Conservation (phyloP, 441 rosid species). For the Codiaeum variegatum region DNA sequence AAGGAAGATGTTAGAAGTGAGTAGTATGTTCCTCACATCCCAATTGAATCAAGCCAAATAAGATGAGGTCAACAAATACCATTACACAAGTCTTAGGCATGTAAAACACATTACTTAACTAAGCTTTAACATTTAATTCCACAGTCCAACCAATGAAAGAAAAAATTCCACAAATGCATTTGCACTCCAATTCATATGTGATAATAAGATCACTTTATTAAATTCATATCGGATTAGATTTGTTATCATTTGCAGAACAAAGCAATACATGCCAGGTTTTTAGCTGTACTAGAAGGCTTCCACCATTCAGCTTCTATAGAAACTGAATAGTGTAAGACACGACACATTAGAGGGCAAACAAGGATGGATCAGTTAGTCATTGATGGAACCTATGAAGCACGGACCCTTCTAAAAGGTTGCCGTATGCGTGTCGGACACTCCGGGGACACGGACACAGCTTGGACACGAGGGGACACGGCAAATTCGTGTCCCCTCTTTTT, state of each 20-base stretch:
- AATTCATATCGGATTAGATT: too few species aligned
- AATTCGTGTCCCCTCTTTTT: too few species aligned
- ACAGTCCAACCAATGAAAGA: constrained; percentile 1
- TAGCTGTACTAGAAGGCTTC: background rate
- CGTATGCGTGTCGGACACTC: too few species aligned
- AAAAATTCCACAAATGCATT: background rate
- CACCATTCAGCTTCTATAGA: background rate
- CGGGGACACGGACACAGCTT: too few species aligned
- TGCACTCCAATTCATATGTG: background rate
- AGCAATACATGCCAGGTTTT: background rate
- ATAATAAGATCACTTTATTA: background rate
- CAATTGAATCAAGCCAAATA: background rate
- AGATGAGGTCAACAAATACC: background rate
- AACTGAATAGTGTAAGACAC: background rate
- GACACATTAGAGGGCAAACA: background rate
- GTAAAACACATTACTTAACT: background rate
- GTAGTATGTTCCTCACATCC: constrained; percentile 1
- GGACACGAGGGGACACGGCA: too few species aligned
- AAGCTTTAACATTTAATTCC: background rate
- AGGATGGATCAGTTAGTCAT: background rate
- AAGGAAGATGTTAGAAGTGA: constrained; percentile 3
- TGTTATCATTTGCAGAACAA: background rate
- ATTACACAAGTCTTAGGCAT: background rate
- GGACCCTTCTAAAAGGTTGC: too few species aligned
- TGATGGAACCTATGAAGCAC: too few species aligned